Evolutionary conservation across 176 grass and related monocot species (phyloP).

Genomic region (Olyra latifolia): DNA sequence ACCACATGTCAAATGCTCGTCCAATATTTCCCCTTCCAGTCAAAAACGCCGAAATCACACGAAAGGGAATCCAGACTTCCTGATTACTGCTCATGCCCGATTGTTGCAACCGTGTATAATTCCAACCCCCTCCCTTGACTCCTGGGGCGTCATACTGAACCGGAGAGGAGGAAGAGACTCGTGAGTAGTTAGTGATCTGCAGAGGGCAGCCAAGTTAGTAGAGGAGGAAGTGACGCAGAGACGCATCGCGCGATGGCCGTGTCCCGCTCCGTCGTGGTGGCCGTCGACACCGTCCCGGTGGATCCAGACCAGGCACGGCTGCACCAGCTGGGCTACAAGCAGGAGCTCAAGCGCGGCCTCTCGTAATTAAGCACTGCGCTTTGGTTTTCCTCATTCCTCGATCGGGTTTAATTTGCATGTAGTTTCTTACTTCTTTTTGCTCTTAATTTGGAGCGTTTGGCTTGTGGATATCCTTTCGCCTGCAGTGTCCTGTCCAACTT

Average conservation of each 20-base stretch:
- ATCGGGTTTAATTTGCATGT: not conserved
- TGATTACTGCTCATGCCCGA: not conserved
- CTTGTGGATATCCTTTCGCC: not conserved
- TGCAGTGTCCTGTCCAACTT: slow-evolving; percentile 23
- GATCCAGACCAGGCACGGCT: slow-evolving; percentile 45
- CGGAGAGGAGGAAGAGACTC: not conserved
- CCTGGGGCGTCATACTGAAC: not conserved
- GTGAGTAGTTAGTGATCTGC: not conserved
- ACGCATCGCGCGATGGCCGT: not conserved
- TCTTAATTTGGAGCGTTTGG: not conserved
- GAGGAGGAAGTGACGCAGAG: not conserved
- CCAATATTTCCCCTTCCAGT: not conserved
- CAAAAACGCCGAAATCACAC: not conserved
- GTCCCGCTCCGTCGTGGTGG: not conserved
- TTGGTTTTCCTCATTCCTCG: not conserved
- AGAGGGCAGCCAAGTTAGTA: not conserved
- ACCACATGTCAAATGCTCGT: not conserved
- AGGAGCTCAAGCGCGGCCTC: slow-evolving; percentile 75
- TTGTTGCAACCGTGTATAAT: not conserved
- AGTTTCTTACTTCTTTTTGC: not conserved
- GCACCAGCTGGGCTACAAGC: slow-evolving; percentile 62
- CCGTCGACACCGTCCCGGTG: not conserved
- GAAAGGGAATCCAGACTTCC: not conserved
- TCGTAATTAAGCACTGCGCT: slow-evolving; percentile 47
- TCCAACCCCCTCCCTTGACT: not conserved